Conservation (phyloP, 306 rosid genomes). For the Oxytropis ochrocephala region DNA sequence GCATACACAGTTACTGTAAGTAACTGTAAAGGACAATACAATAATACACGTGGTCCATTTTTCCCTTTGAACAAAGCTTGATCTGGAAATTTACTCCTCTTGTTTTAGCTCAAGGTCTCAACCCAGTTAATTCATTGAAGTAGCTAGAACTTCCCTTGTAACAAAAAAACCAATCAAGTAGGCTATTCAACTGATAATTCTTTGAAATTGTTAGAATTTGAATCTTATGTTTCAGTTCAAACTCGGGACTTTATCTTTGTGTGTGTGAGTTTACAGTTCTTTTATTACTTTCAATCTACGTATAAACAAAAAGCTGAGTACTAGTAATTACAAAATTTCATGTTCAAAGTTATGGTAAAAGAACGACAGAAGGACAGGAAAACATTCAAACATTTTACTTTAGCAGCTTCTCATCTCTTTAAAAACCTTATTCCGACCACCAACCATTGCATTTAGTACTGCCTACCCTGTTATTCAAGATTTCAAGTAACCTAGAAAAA, state of each 20-base stretch:
- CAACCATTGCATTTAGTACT: constrained; percentile 17
- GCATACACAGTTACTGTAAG: not conserved
- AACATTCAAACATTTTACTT: constrained; percentile 37
- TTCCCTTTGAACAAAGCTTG: constrained; percentile 1
- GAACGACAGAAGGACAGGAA: constrained; percentile 24
- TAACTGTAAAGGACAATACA: constrained; percentile 11
- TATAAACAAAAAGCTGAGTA: too few relatives aligned
- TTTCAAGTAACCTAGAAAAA: too few relatives aligned
- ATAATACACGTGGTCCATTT: constrained; percentile 30
- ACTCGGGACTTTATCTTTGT: too few relatives aligned
- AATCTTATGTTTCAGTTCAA: too few relatives aligned
- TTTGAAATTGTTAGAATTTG: too few relatives aligned
- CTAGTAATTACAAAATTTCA: not conserved
- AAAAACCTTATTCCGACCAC: constrained; percentile 30
- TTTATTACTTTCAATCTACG: too few relatives aligned
- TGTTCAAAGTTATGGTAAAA: constrained; percentile 15
- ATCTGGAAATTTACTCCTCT: not conserved
- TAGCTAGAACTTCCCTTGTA: not conserved
- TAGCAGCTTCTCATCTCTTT: constrained; percentile 20
- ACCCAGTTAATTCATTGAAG: not conserved
- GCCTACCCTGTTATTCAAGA: constrained; percentile 12
- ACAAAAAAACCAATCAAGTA: too few relatives aligned
- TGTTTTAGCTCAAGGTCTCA: constrained; percentile 15
- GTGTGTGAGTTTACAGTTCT: too few relatives aligned
- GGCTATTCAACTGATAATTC: too few relatives aligned